Conservation (phyloP, 1,139 yeast genomes). For the Wickerhamomyces sp. region DNA sequence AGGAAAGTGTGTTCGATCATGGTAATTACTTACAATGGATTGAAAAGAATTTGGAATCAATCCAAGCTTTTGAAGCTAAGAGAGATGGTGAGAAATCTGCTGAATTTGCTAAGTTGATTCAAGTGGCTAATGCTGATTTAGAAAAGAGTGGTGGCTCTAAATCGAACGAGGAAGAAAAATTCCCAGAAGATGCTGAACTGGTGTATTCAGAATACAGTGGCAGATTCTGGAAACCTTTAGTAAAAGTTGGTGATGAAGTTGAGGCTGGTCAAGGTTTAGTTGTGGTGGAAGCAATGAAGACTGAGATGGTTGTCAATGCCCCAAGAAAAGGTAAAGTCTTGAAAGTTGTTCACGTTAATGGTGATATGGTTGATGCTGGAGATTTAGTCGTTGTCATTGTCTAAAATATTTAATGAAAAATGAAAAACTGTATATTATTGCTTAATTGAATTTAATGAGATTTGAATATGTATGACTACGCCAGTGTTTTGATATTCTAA, state of each 20-base stretch:
- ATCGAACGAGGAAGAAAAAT: conserved; percentile 43
- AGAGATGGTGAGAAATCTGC: conserved; percentile 80
- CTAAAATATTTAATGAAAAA: not conserved
- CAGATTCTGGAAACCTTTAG: conserved; percentile 92
- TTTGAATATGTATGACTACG: too few relatives aligned
- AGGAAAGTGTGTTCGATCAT: conserved; percentile 79
- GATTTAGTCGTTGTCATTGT: conserved; percentile 74
- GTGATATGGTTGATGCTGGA: conserved; percentile 96
- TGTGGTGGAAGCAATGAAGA: conserved; percentile 96
- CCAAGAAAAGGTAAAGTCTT: conserved; percentile 71
- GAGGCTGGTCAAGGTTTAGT: conserved; percentile 73
- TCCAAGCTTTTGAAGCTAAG: conserved; percentile 59
- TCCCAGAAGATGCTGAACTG: conserved; percentile 71
- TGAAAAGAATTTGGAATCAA: conserved; percentile 64
- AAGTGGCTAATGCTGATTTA: conserved; percentile 76
- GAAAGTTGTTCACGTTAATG: conserved; percentile 74
- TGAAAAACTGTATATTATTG: not conserved
- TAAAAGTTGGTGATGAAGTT: conserved; percentile 74
- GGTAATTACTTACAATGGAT: conserved; percentile 76
- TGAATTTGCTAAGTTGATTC: conserved; percentile 79
- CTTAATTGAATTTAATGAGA: not conserved
- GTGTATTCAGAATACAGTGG: conserved; percentile 95
- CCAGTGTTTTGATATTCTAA: too few relatives aligned
- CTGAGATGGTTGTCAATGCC: conserved; percentile 87
- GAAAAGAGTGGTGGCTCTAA: conserved; percentile 42